These are phyloP conservation scores for Wickerhamiella australiensis DNA, from an alignment of 805 yeast species.

Conservation along the genomic window DNA sequence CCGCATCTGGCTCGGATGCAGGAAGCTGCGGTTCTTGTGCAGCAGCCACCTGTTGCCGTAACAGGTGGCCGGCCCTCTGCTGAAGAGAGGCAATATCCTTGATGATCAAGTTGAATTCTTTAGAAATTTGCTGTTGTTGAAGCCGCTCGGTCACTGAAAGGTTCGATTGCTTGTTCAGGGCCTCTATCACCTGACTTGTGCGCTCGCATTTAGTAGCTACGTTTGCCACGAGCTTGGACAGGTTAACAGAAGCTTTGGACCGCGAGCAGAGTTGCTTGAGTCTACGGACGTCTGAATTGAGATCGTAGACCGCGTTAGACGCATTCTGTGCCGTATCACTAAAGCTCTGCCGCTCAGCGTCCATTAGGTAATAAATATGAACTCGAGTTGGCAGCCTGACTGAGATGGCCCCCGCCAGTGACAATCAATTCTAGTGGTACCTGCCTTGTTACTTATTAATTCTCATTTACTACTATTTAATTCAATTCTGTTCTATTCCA, in stretches of 20 bases:
- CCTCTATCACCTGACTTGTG: slow-evolving; percentile 3
- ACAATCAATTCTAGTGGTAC: no score
- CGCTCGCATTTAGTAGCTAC: slow-evolving; percentile 7
- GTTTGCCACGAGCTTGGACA: slow-evolving; percentile 6
- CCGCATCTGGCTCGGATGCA: background rate
- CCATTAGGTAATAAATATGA: slow-evolving; percentile 7
- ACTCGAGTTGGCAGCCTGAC: background rate
- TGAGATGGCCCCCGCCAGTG: background rate
- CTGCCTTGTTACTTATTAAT: no score
- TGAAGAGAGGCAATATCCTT: slow-evolving; percentile 9
- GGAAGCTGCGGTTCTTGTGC: background rate
- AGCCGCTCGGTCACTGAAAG: background rate
- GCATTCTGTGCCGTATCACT: slow-evolving; percentile 14
- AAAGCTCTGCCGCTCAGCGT: slow-evolving; percentile 19
- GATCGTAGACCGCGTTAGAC: slow-evolving; percentile 18
- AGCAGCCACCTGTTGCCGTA: background rate
- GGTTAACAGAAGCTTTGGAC: background rate
- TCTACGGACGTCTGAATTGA: slow-evolving; percentile 16
- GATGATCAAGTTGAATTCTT: slow-evolving; percentile 6
- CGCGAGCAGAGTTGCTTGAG: background rate
- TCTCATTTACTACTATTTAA: no score
- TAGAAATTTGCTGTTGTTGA: slow-evolving; percentile 7
- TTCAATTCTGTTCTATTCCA: no score
- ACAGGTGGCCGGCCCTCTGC: background rate
- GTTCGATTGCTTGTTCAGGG: background rate